Conservation (phyloP, 768 basidiomycete species). For the Chalciporus sphaerocephalus region DNA sequence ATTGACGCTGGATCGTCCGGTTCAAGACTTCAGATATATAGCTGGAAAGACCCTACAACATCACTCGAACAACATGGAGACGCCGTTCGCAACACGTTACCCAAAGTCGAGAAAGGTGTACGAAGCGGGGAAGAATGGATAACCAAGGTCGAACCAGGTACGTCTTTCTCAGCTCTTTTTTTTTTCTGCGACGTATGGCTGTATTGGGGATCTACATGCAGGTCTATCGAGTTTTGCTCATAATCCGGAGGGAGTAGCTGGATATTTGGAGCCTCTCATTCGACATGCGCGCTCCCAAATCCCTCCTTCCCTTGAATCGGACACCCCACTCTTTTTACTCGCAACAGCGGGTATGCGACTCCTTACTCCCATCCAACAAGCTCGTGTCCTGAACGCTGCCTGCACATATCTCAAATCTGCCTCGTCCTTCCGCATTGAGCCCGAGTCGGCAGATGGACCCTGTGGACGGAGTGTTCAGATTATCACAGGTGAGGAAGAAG, state of each 20-base stretch:
- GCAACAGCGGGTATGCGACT: slow-evolving; percentile 98
- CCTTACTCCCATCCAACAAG: slow-evolving; percentile 62
- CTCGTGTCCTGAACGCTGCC: slow-evolving; percentile 65
- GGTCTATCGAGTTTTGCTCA: slow-evolving; percentile 83
- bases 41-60: slow-evolving; percentile 81
- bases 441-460: slow-evolving; percentile 61
- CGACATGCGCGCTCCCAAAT: slow-evolving; percentile 77
- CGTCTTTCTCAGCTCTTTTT: slow-evolving; percentile 26
- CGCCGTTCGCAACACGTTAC: slow-evolving; percentile 53
- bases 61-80: slow-evolving; percentile 50
- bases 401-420: slow-evolving; percentile 73
- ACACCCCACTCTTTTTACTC: slow-evolving; percentile 89
- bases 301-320: slow-evolving; percentile 77
- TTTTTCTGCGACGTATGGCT: neutral
- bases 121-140: slow-evolving; percentile 80
- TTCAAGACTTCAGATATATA: slow-evolving; percentile 93
- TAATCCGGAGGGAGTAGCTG: slow-evolving; percentile 62
- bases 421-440: slow-evolving; percentile 76
- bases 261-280: slow-evolving; percentile 79
- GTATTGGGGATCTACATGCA: slow-evolving; percentile 28
- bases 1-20: slow-evolving; percentile 99
- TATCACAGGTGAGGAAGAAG: slow-evolving; percentile 97
- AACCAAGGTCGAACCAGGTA: slow-evolving; percentile 89
- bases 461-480: slow-evolving; percentile 92
- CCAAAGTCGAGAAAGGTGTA: slow-evolving; percentile 90